These are phyloP conservation scores for Aspergillus alliaceus DNA, from an alignment of 2,329 filamentous ascomycete genomes.

Conservation along the genomic window DNA sequence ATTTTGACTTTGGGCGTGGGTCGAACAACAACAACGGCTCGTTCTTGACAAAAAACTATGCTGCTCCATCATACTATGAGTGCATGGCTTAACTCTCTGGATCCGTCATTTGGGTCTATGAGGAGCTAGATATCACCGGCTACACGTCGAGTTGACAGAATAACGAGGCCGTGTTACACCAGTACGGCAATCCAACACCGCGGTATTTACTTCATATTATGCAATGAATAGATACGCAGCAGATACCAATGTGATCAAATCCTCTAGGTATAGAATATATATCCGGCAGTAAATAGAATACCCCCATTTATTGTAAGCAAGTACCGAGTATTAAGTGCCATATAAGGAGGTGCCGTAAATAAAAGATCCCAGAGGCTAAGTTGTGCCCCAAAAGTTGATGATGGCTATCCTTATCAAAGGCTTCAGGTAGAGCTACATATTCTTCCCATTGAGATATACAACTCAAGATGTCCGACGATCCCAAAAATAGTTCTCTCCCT, in stretches of 20 bases:
- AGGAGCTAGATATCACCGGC: not conserved
- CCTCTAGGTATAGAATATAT: not conserved
- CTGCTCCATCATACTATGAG: not conserved
- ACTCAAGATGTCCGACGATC: no score
- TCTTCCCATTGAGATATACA: no score
- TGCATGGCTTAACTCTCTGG: not conserved
- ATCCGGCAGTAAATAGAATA: no score
- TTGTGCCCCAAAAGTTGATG: no score
- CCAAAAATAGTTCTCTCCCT: no score
- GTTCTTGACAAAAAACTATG: no score
- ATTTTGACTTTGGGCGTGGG: not conserved
- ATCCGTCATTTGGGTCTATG: not conserved
- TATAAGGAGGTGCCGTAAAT: no score
- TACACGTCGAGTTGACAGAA: not conserved
- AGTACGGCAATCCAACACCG: not conserved
- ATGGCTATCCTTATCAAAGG: no score
- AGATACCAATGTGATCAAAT: not conserved
- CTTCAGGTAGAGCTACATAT: no score
- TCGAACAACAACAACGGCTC: not conserved
- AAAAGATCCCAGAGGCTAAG: no score
- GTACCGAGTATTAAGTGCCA: no score
- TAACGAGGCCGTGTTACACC: not conserved
- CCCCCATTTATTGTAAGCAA: no score
- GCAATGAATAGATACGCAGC: not conserved
- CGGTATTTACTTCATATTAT: not conserved